phyloP scores from a whole-genome alignment of 75 land plant species.

The Gnetum montanum region DNA sequence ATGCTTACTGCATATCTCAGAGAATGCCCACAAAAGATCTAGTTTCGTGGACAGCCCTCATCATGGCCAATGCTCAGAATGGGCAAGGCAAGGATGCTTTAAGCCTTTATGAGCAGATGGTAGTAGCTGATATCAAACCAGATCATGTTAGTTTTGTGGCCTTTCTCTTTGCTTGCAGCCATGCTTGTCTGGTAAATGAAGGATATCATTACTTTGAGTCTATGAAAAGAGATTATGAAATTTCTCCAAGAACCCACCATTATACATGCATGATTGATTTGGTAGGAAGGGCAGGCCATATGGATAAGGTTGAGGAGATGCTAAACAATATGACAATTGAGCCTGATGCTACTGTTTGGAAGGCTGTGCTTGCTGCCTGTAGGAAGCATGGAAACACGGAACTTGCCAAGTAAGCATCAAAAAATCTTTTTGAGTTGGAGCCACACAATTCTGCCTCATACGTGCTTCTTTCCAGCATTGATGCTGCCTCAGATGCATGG shows the following conservation, averaged over 20 bases:
- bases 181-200: constrained; percentile 44
- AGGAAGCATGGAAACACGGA: constrained; percentile 31
- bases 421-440: constrained; percentile 31
- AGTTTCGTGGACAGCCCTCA: constrained; percentile 45
- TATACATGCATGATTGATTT: constrained; percentile 52
- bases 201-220: constrained; percentile 28
- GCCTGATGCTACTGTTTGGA: constrained; percentile 50
- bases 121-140: constrained; percentile 21
- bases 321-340: constrained; percentile 36
- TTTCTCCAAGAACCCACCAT: constrained; percentile 37
- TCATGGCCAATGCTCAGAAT: constrained; percentile 32
- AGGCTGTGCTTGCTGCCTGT: constrained; percentile 52
- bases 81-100: constrained; percentile 19
- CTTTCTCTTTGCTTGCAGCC: constrained; percentile 63
- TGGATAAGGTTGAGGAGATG: constrained; percentile 40
- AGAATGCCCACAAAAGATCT: constrained; percentile 16
- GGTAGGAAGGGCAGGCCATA: constrained; percentile 47
- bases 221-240: constrained; percentile 28
- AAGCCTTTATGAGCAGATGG: constrained; percentile 28
- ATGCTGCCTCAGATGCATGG: constrained; percentile 46
- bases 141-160: constrained; percentile 43
- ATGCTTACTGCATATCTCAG: constrained; percentile 24
- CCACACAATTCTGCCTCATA: constrained; percentile 36
- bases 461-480: constrained; percentile 45
- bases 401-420: constrained; percentile 31